Base-by-base conservation (phyloP, 371 early-diverging fungal species). In the Syncephalastrum racemosum region DNA sequence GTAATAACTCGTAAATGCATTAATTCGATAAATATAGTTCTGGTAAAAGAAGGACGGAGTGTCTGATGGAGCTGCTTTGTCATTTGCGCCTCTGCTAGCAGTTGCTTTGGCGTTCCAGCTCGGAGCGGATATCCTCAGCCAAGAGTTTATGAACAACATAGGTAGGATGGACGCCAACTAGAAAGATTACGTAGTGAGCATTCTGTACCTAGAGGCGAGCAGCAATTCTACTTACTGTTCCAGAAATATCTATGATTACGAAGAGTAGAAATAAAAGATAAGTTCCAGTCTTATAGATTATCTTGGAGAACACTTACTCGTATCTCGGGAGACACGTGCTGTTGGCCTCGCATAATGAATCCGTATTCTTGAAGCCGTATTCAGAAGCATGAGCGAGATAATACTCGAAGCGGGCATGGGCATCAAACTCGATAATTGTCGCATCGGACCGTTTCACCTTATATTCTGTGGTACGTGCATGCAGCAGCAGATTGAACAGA, bases 351-450 rank as follows among this genome's bases (percentile, higher is more conserved):
- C 53, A 59, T 7, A 22, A 52, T 1, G 46, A 44, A 8, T 23
- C 23, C 1, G 40, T 59, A 27, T 59, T 39, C 41, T 52, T 53
- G 40, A 59, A 53, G 6, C 58, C 58, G 8, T 27, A 58, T 23
- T 58, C 36, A 16, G 40, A 23, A 16, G 39, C 50, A 31, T 51
- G 51, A 18, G 49, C 40, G 16, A 59, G 40, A 48, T 53, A 53
- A 13, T 59, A 50, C 24, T 47, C 44, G 22, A 53, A 59, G 53
- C 53, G 48, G 19, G 25, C 20, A 16, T 59, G 48, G 20, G 59
- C 59, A 59, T 59, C 59, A 52, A 59, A 46, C n/a, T 31, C 36
- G 36, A 59, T 27, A 3, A 59, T 31, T 4, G 48, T 47, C 1
- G 23, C 49, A 19, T 59, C 53, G 5, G 46, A 24, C 4, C 53